A percentile compares a stretch with the other conserved stretches of the same genome.
Conservation (phyloP, 306 rosid genomes). For the Fagus crenata region DNA sequence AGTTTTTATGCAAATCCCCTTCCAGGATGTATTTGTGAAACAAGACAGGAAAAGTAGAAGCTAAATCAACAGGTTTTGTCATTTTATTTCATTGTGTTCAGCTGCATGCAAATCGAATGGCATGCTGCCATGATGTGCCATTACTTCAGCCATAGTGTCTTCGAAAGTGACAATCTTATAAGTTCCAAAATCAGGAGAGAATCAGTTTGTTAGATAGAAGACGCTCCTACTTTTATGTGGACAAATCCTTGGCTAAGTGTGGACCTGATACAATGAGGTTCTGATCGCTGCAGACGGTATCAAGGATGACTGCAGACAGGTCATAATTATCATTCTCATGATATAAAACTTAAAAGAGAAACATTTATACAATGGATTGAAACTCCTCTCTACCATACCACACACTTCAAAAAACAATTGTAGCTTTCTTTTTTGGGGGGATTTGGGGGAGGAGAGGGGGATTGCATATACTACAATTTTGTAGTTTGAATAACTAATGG, state of each 20-base stretch:
- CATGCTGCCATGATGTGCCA: not conserved
- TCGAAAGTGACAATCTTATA: not conserved
- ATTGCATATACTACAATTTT: not conserved
- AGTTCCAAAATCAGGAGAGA: conserved; percentile 28
- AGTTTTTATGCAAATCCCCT: conserved; percentile 90
- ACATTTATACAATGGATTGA: conserved; percentile 25
- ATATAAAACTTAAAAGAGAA: conserved; percentile 32
- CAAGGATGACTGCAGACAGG: conserved; percentile 25
- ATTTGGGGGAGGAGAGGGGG: not conserved
- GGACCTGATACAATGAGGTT: conserved; percentile 6
- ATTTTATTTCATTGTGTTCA: conserved; percentile 24
- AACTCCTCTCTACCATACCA: conserved; percentile 29
- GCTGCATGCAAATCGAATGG: conserved; percentile 24
- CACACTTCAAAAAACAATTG: conserved; percentile 21
- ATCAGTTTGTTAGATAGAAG: not conserved
- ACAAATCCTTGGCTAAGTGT: conserved; percentile 9
- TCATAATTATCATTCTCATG: conserved; percentile 36
- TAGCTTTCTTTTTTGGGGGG: not conserved
- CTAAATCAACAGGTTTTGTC: conserved; percentile 14
- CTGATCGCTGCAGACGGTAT: conserved; percentile 13
- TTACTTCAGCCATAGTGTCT: conserved; percentile 13
- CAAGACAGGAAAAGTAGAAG: conserved; percentile 32
- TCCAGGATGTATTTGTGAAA: conserved; percentile 86
- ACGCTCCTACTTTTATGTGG: conserved; percentile 1
- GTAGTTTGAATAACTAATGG: conserved; percentile 13